Evolutionary conservation across 768 basidiomycete species (phyloP), one percentile per base, ranked within the genome.

Genomic region (Basidioascus undulatus): DNA sequence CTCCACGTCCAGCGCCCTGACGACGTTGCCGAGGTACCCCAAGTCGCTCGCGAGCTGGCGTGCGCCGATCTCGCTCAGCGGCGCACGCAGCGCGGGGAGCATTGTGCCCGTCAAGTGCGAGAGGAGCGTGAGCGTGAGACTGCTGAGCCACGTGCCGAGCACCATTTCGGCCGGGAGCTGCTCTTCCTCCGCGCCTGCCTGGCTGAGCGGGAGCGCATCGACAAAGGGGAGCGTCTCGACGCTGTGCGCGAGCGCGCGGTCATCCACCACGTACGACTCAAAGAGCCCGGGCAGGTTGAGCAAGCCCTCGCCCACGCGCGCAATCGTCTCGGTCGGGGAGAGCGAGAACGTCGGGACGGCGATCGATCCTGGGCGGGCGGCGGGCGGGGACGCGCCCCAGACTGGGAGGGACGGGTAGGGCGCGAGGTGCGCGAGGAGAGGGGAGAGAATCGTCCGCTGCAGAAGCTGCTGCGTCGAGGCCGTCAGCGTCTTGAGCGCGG

Each of bases 211-310:
- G 32, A 74, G 70, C 6, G 61, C 48, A 43, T 77, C 71, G 37
- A 79, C 55, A 49, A 71, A 70, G 0, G 78, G 82, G 9, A 94
- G 61, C 5, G 77, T 82, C 36, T 76, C 72, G 31, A 94, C 62
- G 27, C 81, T 83, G 58, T 86, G 92, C 2, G 74, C 70, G 8
- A 94, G 66, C 9, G 82, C 80, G 45, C 86, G 83, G 33, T 55
- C 52, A 55, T 94, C 86, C 43, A 76, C 75, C 6, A 78, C 81
- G 52, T 92, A 89, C 15, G 87, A 77, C 57, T 96, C 87, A 53
- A 96, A 92, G 13, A 96, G 62, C 42, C 86, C 62, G 2, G 89
- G 83, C 3, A 98, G 69, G 59, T 89, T 92, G 25, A 94, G 65
- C 26, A 98, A 61, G n/a, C 86, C 84, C 53, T 96, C 92, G 3